These are phyloP conservation scores for Globisporangium paddicum DNA, from an alignment of 352 stramenopile species.

Conservation along the genomic window DNA sequence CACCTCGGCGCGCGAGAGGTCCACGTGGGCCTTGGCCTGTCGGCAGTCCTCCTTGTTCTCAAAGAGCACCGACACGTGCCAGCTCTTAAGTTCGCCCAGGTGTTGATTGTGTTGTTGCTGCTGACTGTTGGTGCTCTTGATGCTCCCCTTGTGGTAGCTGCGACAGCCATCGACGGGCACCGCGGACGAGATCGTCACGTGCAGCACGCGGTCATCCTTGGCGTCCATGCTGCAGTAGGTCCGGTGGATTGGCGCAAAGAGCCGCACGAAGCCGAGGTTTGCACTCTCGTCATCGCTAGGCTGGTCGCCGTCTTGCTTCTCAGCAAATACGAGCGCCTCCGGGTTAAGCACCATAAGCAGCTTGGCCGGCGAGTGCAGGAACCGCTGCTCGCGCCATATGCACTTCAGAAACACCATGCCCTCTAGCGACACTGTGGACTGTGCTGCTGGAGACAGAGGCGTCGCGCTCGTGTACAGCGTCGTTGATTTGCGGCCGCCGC, in stretches of 20 bases:
- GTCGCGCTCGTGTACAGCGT: not conserved
- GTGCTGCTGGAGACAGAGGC: not conserved
- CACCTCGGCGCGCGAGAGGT: slow-evolving; percentile 68
- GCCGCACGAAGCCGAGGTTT: slow-evolving; percentile 34
- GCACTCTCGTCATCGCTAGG: slow-evolving; percentile 23
- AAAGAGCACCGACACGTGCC: slow-evolving; percentile 69
- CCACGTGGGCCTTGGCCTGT: slow-evolving; percentile 66
- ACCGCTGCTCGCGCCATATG: slow-evolving; percentile 76
- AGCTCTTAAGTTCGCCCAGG: slow-evolving; percentile 29
- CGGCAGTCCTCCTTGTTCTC: slow-evolving; percentile 49
- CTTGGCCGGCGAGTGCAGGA: slow-evolving; percentile 50
- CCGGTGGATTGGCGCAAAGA: slow-evolving; percentile 70
- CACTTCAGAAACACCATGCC: slow-evolving; percentile 71
- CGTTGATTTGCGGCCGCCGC: slow-evolving; percentile 6
- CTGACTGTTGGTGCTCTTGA: slow-evolving; percentile 14
- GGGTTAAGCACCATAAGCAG: slow-evolving; percentile 72
- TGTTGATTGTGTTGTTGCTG: not conserved
- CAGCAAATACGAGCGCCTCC: slow-evolving; percentile 64
- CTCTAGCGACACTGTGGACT: slow-evolving; percentile 28
- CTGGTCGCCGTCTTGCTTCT: slow-evolving; percentile 20
- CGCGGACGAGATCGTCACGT: slow-evolving; percentile 59
- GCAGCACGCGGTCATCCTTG: slow-evolving; percentile 69
- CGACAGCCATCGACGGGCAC: slow-evolving; percentile 54
- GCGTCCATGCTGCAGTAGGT: slow-evolving; percentile 61
- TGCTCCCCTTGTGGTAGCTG: slow-evolving; percentile 38